phyloP scores from a whole-genome alignment of 2,329 filamentous ascomycete genomes.

The Paramyrothecium sp. region DNA sequence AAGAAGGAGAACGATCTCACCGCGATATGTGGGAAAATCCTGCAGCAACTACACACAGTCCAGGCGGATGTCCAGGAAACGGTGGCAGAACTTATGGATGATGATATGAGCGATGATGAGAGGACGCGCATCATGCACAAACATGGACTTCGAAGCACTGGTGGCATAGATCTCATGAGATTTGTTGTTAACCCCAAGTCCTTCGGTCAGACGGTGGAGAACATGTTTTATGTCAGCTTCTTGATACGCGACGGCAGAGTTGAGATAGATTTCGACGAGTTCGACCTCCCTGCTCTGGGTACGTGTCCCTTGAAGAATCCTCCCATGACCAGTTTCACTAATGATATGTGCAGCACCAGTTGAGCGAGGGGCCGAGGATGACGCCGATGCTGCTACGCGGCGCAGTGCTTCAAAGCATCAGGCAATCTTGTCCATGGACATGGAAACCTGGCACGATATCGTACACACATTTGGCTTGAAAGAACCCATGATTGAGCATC shows the following conservation, averaged over 20 bases:
- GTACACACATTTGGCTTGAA: constrained; percentile 73
- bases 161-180: constrained; percentile 75
- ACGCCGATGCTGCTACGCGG: constrained; percentile 31
- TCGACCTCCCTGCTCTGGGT: constrained; percentile 79
- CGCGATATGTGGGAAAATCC: constrained; percentile 73
- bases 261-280: constrained; percentile 69
- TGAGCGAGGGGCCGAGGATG: constrained; percentile 43
- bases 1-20: constrained; percentile 79
- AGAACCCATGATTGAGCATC: constrained; percentile 82
- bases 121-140: constrained; percentile 57
- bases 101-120: constrained; percentile 46
- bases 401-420: constrained; percentile 71
- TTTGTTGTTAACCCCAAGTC: constrained; percentile 89
- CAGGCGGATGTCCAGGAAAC: constrained; percentile 45
- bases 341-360: constrained; percentile 26
- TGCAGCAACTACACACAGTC: constrained; percentile 54
- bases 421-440: constrained; percentile 85
- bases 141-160: constrained; percentile 63
- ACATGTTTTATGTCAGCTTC: constrained; percentile 95
- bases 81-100: constrained; percentile 41
- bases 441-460: constrained; percentile 76
- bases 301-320: constrained; percentile 35
- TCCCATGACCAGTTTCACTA: not conserved
- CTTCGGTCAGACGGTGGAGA: constrained; percentile 94
- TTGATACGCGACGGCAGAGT: constrained; percentile 83